Percentiles rank a stretch among this genome's conserved stretches.
Evolutionary conservation across 495 filamentous ascomycete genomes (phyloP).

Genomic region (Neurospora sp.): DNA sequence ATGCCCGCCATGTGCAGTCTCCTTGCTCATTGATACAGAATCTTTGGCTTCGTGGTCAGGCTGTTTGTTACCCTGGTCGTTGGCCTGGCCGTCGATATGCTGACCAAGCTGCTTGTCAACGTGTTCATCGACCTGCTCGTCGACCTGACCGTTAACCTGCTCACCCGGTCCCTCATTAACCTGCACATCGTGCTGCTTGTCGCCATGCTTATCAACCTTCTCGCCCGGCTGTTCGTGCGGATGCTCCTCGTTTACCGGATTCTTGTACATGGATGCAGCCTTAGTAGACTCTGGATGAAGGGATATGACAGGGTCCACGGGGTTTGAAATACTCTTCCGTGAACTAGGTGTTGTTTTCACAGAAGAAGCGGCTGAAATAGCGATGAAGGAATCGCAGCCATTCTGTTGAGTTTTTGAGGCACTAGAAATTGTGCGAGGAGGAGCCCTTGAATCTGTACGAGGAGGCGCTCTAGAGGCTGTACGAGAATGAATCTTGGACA

Average conservation of each 20-base stretch:
- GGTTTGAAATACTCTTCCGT: not conserved
- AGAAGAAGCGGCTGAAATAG: not conserved
- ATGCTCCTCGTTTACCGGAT: not conserved
- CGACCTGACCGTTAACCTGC: not conserved
- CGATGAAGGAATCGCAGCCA: not conserved
- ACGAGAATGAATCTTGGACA: not conserved
- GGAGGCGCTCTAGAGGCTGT: not conserved
- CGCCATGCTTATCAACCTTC: not conserved
- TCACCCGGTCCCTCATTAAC: not conserved
- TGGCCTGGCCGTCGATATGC: not conserved
- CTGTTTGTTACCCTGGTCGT: not conserved
- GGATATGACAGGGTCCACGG: not conserved
- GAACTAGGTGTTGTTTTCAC: not conserved
- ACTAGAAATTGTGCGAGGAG: not conserved
- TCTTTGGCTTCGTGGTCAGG: not conserved
- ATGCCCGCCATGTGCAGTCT: not conserved
- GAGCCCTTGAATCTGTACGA: not conserved
- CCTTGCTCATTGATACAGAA: not conserved
- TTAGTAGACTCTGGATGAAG: not conserved
- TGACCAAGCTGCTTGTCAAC: not conserved
- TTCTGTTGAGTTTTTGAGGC: not conserved
- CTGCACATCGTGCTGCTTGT: not conserved
- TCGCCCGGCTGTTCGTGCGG: not conserved
- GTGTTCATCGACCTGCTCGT: not conserved
- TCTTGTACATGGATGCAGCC: not conserved